These are phyloP conservation scores for Allomyces arbusculus DNA, from an alignment of 192 early-diverging fungal genomes.

Conservation along the genomic window DNA sequence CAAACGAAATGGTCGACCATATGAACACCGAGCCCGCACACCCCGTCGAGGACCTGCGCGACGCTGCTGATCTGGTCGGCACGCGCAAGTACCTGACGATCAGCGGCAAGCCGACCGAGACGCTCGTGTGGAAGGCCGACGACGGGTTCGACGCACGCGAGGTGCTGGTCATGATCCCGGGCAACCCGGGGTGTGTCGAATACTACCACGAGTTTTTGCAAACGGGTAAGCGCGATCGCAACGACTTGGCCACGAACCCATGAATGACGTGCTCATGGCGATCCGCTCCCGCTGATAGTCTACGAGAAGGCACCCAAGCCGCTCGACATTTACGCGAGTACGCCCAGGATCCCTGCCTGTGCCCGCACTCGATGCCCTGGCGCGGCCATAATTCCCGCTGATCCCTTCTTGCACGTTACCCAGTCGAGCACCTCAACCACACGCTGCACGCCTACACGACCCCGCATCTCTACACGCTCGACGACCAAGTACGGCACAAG, in stretches of 20 bases:
- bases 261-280: no score
- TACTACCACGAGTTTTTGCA: slow-evolving; percentile 60
- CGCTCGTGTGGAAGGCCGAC: slow-evolving; percentile 14
- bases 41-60: no score
- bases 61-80: no score
- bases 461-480: slow-evolving; percentile 16
- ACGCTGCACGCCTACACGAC: slow-evolving; percentile 17
- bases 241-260: no score
- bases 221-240: background rate
- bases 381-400: no score
- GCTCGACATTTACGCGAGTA: background rate
- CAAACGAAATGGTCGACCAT: no score
- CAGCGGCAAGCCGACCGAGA: slow-evolving; percentile 14
- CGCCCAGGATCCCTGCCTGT: no score
- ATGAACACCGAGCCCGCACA: no score
- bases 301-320: background rate
- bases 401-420: background rate
- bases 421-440: slow-evolving; percentile 41
- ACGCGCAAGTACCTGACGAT: no score
- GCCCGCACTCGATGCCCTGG: no score
- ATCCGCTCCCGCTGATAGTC: no score
- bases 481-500: slow-evolving; percentile 50
- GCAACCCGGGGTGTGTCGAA: slow-evolving; percentile 62
- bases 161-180: slow-evolving; percentile 35
- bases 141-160: slow-evolving; percentile 9